These are phyloP conservation scores for Phaeodactylum tricornutum DNA, from an alignment of 108 stramenopile genomes.

Conservation along the genomic window DNA sequence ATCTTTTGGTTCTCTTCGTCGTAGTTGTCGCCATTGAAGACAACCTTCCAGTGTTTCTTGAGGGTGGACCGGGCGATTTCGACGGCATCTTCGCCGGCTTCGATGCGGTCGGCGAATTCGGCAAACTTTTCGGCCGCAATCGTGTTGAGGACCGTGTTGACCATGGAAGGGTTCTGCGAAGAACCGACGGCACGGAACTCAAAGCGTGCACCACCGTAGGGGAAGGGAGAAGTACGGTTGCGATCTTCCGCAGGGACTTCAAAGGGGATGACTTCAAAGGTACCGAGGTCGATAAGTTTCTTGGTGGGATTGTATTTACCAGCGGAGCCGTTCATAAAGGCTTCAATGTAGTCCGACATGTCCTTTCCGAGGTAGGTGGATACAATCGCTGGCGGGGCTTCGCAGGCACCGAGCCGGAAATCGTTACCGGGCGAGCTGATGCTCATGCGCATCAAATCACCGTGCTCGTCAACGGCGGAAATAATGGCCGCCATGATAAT, in stretches of 20 bases:
- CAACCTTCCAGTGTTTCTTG: conserved; percentile 80
- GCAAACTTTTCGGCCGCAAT: conserved; percentile 88
- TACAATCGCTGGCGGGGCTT: conserved; percentile 94
- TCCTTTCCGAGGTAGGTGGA: conserved; percentile 91
- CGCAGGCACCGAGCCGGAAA: conserved; percentile 93
- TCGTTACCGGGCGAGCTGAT: conserved; percentile 92
- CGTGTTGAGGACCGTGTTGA: conserved; percentile 91
- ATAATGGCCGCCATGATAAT: conserved; percentile 89
- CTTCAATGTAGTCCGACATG: conserved; percentile 78
- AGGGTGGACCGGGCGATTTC: conserved; percentile 72
- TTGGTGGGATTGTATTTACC: conserved; percentile 58
- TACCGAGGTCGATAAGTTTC: conserved; percentile 78
- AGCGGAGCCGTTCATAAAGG: conserved; percentile 66
- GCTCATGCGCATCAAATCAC: conserved; percentile 91
- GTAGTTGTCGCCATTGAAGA: conserved; percentile 97
- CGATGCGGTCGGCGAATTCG: conserved; percentile 82
- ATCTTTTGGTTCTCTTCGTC: conserved; percentile 60
- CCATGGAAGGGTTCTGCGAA: conserved; percentile 86
- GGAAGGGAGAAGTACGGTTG: conserved; percentile 95
- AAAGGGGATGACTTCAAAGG: conserved; percentile 68
- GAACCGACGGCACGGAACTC: conserved; percentile 97
- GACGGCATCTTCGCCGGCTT: conserved; percentile 56
- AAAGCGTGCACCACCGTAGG: conserved; percentile 91
- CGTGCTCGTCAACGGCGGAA: conserved; percentile 87
- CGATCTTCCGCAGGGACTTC: conserved; percentile 91